Conservation (phyloP, 352 stramenopile species). For the Phytopythium mirpurense region DNA sequence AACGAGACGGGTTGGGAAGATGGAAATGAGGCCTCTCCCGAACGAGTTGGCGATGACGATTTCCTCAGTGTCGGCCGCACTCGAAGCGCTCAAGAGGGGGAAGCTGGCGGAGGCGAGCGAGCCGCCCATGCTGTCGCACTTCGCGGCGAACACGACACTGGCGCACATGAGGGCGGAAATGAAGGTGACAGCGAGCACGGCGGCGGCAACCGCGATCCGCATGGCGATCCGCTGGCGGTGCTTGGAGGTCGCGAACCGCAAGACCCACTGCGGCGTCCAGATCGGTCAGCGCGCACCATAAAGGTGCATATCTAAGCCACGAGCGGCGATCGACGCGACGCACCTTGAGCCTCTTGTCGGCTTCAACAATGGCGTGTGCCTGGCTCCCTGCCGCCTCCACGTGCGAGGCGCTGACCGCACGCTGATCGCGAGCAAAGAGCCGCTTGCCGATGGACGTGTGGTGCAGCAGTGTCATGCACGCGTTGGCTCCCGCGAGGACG, state of each 20-base stretch:
- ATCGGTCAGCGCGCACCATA: not conserved
- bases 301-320: not conserved
- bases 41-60: conserved; percentile 41
- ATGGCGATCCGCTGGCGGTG: conserved; percentile 58
- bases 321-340: not conserved
- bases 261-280: conserved; percentile 32
- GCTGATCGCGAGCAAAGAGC: conserved; percentile 49
- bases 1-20: conserved; percentile 14
- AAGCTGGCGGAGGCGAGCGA: conserved; percentile 32
- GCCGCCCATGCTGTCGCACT: conserved; percentile 64
- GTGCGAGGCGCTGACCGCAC: conserved; percentile 29
- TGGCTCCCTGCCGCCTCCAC: not conserved
- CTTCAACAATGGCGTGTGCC: not conserved
- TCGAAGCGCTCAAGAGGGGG: conserved; percentile 26
- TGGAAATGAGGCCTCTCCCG: conserved; percentile 26
- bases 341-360: conserved; percentile 2
- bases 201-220: conserved; percentile 39
- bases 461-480: conserved; percentile 51
- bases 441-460: conserved; percentile 49
- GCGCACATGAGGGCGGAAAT: conserved; percentile 49
- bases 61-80: conserved; percentile 4
- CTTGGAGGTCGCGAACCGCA: conserved; percentile 57
- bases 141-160: conserved; percentile 63
- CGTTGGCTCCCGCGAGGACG: conserved; percentile 38
- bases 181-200: conserved; percentile 42